Conservation (phyloP, 768 basidiomycete species). For the Cystofilobasidium capitatum region DNA sequence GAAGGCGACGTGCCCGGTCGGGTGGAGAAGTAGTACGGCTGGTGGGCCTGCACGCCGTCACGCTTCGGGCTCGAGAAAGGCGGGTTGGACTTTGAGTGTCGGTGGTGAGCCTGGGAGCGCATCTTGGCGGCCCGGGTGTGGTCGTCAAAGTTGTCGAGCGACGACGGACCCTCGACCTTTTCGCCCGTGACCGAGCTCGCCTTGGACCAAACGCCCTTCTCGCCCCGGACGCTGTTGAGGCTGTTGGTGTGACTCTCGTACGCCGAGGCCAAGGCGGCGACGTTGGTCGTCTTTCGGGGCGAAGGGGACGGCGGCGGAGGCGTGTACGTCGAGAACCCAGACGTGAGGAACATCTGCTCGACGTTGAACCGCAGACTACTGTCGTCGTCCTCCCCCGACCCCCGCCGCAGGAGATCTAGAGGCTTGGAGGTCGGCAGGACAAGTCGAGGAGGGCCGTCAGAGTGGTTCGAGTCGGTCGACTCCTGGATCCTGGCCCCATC, state of each 20-base stretch:
- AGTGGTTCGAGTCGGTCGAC: not conserved
- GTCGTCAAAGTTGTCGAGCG: not conserved
- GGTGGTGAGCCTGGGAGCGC: not conserved
- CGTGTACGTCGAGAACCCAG: not conserved
- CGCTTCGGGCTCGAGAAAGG: not conserved
- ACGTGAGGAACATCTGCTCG: not conserved
- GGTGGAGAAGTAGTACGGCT: slow-evolving; percentile 1
- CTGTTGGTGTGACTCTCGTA: slow-evolving; percentile 1
- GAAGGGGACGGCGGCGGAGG: not conserved
- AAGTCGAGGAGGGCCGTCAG: not conserved
- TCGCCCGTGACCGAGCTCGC: not conserved
- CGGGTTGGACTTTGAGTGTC: not conserved
- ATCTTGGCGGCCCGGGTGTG: not conserved
- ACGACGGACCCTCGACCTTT: not conserved
- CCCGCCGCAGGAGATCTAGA: not conserved
- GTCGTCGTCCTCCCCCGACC: not conserved
- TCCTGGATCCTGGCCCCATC: not conserved
- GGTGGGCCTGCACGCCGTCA: not conserved
- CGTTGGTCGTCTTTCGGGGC: not conserved
- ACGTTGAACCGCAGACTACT: not conserved
- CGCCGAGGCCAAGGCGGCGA: not conserved
- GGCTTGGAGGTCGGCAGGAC: not conserved
- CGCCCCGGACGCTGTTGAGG: not conserved
- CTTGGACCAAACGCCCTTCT: not conserved
- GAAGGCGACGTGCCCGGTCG: not conserved